Percentiles rank a stretch among this genome's conserved stretches.
These are phyloP conservation scores for Tricholoma bakamatsutake DNA, from an alignment of 768 basidiomycete species.

Conservation along the genomic window DNA sequence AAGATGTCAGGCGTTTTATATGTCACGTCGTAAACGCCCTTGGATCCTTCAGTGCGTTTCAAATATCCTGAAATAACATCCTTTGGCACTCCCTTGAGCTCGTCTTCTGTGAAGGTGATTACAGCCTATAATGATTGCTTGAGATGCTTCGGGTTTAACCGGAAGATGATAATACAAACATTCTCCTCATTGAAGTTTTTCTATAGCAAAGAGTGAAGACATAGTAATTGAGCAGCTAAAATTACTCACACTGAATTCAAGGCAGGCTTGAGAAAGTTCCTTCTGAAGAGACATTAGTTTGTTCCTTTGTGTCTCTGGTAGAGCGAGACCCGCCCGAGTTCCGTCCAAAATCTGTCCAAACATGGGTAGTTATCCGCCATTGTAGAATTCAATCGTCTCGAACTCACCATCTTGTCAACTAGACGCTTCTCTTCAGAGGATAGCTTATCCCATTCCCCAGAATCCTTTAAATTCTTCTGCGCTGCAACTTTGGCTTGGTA, in stretches of 20 bases:
- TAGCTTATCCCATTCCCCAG: slow-evolving; percentile 57
- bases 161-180: slow-evolving; percentile 27
- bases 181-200: slow-evolving; percentile 92
- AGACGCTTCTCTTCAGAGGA: slow-evolving; percentile 65
- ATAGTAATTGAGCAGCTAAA: not conserved
- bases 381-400: not conserved
- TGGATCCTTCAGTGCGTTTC: slow-evolving; percentile 52
- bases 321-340: slow-evolving; percentile 69
- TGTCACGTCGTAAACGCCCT: slow-evolving; percentile 65
- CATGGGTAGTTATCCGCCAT: not conserved
- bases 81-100: slow-evolving; percentile 74
- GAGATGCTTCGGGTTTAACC: not conserved
- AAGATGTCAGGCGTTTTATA: slow-evolving; percentile 82
- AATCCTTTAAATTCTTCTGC: slow-evolving; percentile 58
- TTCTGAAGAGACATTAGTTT: slow-evolving; percentile 63
- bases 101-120: slow-evolving; percentile 61
- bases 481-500: slow-evolving; percentile 69
- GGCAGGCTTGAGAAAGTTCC: slow-evolving; percentile 64
- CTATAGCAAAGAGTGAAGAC: slow-evolving; percentile 25
- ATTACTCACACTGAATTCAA: slow-evolving; percentile 69
- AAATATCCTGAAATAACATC: slow-evolving; percentile 77
- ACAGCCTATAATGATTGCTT: slow-evolving; percentile 35
- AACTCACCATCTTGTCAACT: slow-evolving; percentile 66
- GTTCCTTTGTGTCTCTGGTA: slow-evolving; percentile 57
- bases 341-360: slow-evolving; percentile 57